Evolutionary conservation across 495 filamentous ascomycete species (phyloP), one percentile per base, ranked within the genome.

Genomic region (Physcia stellaris): DNA sequence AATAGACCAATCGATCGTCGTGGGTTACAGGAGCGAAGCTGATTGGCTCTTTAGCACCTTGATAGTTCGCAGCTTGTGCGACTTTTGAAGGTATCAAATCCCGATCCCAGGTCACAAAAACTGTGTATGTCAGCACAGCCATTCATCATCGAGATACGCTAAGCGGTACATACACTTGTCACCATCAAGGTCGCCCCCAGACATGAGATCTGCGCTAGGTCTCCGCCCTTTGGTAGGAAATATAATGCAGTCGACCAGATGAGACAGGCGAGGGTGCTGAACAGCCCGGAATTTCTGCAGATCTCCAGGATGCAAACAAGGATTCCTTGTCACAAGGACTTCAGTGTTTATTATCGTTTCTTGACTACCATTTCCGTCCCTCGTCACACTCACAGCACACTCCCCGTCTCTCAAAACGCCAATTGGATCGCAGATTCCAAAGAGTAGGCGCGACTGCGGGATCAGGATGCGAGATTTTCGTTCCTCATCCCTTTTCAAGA

Each of bases 251-350:
- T 70, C 67, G 31, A 62, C 58, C 1, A 71, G 48, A 36, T 70
- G 64, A 2, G 59, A 38, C 16, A 69, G 41, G 32, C 66, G 57
- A 0, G 54, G 48, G 20, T 49, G 46, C 20, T 62, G 44, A 0
- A 68, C 64, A 2, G 54, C 61, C 33, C 55, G 61, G 38, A 70
- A 63, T 41, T 71, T 71, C 26, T 66, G 67, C 28, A 70, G 34
- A 46, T 70, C 67, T 32, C 67, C 67, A 7, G 67, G 67, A 37
- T 70, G 67, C 10, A 69, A 51, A 44, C 67, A 70, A 0, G 67
- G 67, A 41, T 71, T 71, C 18, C 67, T 47, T 9, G 66, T 67
- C 0, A 70, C 66, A 16, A 69, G 45, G 4, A 71, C 55, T 16
- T 70, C 62, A 22, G 45, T 58, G 13, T 53, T 55, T 21, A 39